Base-by-base conservation (phyloP, 148 eudicot species). In the Camellia lanceoleosa region DNA sequence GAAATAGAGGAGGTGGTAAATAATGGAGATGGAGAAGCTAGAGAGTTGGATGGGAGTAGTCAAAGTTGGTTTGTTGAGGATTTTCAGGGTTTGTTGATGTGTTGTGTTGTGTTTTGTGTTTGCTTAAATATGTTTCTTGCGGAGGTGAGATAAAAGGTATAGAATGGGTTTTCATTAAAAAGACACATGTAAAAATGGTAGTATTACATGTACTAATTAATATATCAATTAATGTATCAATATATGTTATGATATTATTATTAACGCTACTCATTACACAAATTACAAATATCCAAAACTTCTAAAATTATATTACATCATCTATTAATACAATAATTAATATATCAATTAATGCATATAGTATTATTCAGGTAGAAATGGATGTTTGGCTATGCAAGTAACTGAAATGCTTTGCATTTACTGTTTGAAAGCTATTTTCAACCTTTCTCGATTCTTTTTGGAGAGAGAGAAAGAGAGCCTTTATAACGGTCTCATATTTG, bases 31-130 rank as follows among this genome's bases (percentile, higher is more conserved):
- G 54, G 43, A 60, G 74, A 79, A 72, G 71, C 69, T 5, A 76
- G 81, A 80, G 78, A 63, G 79, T 73, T 84, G 78, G 80, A 73
- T 81, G 59, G 85, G 87, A 83, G 87, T 82, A 82, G 88, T 88
- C 88, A 89, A 90, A 82, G 80, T 87, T 80, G 74, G 88, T 88
- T 85, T 88, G 89, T 85, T 86, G 87, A 85, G 83, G 81, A 82
- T 82, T 73, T 83, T 85, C 78, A 80, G 79, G 73, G 86, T 82
- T 76, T 70, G 75, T 84, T 87, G 75, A 78, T 84, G 73, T 61
- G 82, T 80, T 46, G 38, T 30, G 38, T 30, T 30, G 38, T 30
- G 38, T 30, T 15, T 66, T 41, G 44, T 80, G 74, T 72, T 61
- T 61, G 63, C 86, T 83, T 51, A 78, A 47, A 63, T 65, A 67